Evolutionary conservation across 345 rosid species (phyloP), one percentile per base, ranked within the genome.

Genomic region (Eucalyptus albens): DNA sequence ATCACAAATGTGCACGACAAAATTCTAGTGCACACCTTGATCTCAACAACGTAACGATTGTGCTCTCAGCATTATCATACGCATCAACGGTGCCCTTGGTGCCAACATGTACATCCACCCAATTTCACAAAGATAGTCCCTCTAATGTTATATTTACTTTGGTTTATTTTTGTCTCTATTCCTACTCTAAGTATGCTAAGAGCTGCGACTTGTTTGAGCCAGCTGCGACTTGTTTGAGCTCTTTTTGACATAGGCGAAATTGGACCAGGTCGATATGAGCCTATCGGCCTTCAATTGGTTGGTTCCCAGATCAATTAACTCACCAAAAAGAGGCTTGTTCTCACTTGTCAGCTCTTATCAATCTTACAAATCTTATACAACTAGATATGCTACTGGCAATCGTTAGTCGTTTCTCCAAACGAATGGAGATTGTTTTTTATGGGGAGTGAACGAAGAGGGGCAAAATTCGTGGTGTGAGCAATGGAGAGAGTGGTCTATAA

Each of bases 41-140:
- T 27, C 15, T 60, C 67, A 60, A 27, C 16, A 26, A 0, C 0
- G 6, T 12, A 60, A 11, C 0, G 6, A 5, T 27, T 12, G 15
- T 26, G 67, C 29, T 6, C n/a, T 60, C 4, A 1, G 67, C 31
- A 27, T 27, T 27, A 12, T 60, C 67, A 60, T 60, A 3, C 0
- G 2, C 16, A 26, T 26, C 31, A 60, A 60, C 0, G 8, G 67
- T 27, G 62, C 62, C 62, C 6, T 22, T 24, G 62, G 62, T 24
- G 27, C 62, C 29, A 56, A 22, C 27, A 22, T 24, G 0, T 56
- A 56, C 12, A 24, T 6, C 29, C 29, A 24, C 29, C 29, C 62
- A 24, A 56, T 24, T 24, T 56, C 62, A 0, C 6, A 22, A 56
- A 56, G 62, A 56, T 31, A 7, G 80, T 31, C 11, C 40, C 80